Conservation (phyloP, 495 filamentous ascomycete species). For the Neurospora tetraspora region DNA sequence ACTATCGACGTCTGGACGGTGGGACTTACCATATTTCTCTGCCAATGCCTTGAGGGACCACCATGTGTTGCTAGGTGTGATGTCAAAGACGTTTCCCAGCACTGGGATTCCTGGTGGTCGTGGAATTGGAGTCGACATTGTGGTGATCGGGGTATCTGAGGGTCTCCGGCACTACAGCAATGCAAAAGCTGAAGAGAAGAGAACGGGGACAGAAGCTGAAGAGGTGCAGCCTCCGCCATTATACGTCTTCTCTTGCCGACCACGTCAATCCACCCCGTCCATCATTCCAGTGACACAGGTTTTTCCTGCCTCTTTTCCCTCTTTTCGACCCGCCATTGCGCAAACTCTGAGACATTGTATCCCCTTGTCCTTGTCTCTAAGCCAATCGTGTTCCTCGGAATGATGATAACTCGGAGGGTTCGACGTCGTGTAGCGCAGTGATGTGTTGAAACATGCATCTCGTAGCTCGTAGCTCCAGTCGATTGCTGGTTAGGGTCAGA, state of each 20-base stretch:
- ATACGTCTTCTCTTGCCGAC: neutral
- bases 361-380: neutral
- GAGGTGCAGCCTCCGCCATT: neutral
- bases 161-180: neutral
- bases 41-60: constrained; percentile 52
- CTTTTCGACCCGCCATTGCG: neutral
- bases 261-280: neutral
- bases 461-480: neutral
- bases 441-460: neutral
- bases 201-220: neutral
- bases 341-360: neutral
- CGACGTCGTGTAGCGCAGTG: neutral
- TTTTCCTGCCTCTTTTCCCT: neutral
- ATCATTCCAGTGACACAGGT: neutral
- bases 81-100: constrained; percentile 56
- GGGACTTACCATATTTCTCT: constrained; percentile 48
- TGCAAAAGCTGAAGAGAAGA: neutral
- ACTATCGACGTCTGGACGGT: neutral
- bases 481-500: neutral
- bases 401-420: neutral
- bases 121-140: constrained; percentile 45
- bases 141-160: neutral
- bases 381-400: neutral
- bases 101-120: constrained; percentile 56
- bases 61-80: constrained; percentile 53